phyloP scores from a whole-genome alignment of 2,329 filamentous ascomycete genomes.

The Monosporascus sp. region DNA sequence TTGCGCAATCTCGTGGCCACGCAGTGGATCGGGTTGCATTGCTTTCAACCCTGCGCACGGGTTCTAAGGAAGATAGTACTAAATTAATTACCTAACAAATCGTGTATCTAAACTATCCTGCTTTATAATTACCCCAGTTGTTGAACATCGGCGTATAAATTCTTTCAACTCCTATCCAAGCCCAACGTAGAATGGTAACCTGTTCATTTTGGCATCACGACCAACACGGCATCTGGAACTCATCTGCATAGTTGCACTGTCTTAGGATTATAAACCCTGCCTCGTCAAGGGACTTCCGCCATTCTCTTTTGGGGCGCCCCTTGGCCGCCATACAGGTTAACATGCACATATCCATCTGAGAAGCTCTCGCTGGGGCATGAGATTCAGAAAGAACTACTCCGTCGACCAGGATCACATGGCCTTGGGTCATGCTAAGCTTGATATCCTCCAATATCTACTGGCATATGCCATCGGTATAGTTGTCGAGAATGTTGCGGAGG shows the following conservation, averaged over 20 bases:
- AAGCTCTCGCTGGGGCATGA: background rate
- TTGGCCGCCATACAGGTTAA: background rate
- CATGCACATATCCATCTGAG: background rate
- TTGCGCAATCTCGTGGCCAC: too few species aligned
- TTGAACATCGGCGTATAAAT: too few species aligned
- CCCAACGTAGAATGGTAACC: too few species aligned
- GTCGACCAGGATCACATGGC: slow-evolving; percentile 5
- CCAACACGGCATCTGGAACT: background rate
- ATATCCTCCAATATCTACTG: slow-evolving; percentile 10
- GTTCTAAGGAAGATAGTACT: too few species aligned
- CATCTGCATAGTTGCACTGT: background rate
- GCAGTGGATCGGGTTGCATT: too few species aligned
- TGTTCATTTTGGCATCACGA: background rate
- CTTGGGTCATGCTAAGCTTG: slow-evolving; percentile 10
- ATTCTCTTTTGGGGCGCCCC: background rate
- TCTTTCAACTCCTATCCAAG: too few species aligned
- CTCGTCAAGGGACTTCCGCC: background rate
- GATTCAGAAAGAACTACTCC: background rate
- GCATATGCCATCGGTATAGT: slow-evolving; percentile 11
- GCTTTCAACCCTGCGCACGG: too few species aligned
- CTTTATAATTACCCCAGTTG: too few species aligned
- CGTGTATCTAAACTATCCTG: too few species aligned
- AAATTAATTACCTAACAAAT: too few species aligned
- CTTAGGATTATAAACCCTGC: background rate
- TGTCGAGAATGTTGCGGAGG: slow-evolving; percentile 12